Evolutionary conservation across 1,284 basidiomycete species (phyloP), one percentile per base, ranked within the genome.

Genomic region (Ceraceosorus guamensis): DNA sequence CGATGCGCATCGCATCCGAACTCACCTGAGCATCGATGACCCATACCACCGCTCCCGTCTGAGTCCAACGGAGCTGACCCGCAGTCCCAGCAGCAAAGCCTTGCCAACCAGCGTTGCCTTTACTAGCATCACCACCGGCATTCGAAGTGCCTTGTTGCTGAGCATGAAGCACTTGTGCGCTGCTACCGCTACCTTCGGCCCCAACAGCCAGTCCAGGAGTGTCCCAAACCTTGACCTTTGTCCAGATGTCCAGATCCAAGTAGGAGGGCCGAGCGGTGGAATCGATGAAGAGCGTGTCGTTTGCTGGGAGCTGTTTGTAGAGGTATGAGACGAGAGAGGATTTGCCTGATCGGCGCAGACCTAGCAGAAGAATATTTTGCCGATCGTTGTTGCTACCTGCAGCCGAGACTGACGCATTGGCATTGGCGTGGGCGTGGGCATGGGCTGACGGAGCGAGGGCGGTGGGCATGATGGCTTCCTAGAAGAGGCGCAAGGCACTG

Each of bases 221-320:
- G 73, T 97, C 92, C 89, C 91, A 96, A 72, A 97, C 84, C 75
- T 96, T 88, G 30, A 97, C 83, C 1, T 89, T 88, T 56, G 95
- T 85, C 62, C 96, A 86, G 41, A 90, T 87, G 77, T 91, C 93
- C 5, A 64, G 58, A 5, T 61, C 47, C 18, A 62, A 54, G 37
- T 55, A 60, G 51, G 56, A 54, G 0, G 56, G 56, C 6, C 62
- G 63, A 7, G 56, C 61, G 10, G 62, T 65, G 14, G 53, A 83
- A 64, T 95, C 91, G 62, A 96, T 83, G 77, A 88, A 96, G 67
- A 96, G 89, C 0, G 90, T 88, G 70, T 96, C 87, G 73, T 89
- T 90, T 0, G 89, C 83, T 0, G 84, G 81, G 50, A 91, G 79
- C 61, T 86, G 82, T 66, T 92, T 86, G 81, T 96, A 95, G 16